These are phyloP conservation scores for Didymella sp. DNA, from an alignment of 2,329 filamentous ascomycete genomes.

Conservation along the genomic window DNA sequence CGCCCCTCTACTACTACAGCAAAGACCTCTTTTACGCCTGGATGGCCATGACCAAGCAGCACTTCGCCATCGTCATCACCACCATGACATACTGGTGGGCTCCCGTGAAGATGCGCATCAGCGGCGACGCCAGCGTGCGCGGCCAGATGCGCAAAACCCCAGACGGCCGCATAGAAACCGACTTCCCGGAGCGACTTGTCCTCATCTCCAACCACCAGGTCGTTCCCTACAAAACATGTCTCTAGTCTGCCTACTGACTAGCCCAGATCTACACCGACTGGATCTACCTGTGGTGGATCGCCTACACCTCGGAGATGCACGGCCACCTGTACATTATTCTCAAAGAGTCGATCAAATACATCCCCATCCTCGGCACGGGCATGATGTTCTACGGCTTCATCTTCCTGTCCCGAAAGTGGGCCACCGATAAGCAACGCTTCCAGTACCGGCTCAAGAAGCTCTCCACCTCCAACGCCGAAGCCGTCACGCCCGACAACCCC, in stretches of 20 bases:
- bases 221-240: background rate
- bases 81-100: slow-evolving; percentile 87
- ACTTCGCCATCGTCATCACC: slow-evolving; percentile 77
- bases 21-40: slow-evolving; percentile 80
- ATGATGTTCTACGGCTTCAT: slow-evolving; percentile 92
- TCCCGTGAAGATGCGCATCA: slow-evolving; percentile 79
- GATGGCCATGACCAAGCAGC: slow-evolving; percentile 86
- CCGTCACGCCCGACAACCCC: slow-evolving; percentile 44
- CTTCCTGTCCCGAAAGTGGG: slow-evolving; percentile 92
- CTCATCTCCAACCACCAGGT: slow-evolving; percentile 85
- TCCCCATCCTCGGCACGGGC: slow-evolving; percentile 80
- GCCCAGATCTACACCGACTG: slow-evolving; percentile 80
- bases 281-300: slow-evolving; percentile 93
- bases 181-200: slow-evolving; percentile 81
- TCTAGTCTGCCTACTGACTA: slow-evolving; percentile 18
- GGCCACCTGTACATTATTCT: slow-evolving; percentile 90
- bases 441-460: slow-evolving; percentile 77
- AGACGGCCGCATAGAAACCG: slow-evolving; percentile 75
- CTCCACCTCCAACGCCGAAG: slow-evolving; percentile 56
- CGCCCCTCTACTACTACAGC: slow-evolving; percentile 76
- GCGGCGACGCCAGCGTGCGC: slow-evolving; percentile 79
- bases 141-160: slow-evolving; percentile 72
- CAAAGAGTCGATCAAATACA: slow-evolving; percentile 83
- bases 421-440: slow-evolving; percentile 76
- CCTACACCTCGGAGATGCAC: slow-evolving; percentile 79